phyloP scores from a whole-genome alignment of 257 asterid species.

The Misopates orontium region DNA sequence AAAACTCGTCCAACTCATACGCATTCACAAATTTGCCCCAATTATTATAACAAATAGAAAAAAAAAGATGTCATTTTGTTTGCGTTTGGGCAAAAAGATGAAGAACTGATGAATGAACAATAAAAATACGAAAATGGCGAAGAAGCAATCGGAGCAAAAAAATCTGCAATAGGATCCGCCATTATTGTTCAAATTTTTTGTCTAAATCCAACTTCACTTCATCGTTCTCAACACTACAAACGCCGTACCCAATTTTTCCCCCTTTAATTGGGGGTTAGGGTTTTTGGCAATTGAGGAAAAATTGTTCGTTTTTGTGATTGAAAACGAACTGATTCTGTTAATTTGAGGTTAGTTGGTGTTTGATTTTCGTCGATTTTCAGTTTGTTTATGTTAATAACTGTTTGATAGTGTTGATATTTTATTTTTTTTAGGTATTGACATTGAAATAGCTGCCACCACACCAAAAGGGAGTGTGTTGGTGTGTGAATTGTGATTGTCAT shows the following conservation, averaged over 20 bases:
- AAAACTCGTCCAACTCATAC: no score
- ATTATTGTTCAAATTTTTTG: constrained; percentile 27
- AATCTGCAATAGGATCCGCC: constrained; percentile 16
- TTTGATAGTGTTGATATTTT: constrained; percentile 20
- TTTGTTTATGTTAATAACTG: constrained; percentile 4
- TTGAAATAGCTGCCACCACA: no score
- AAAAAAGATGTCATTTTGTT: no score
- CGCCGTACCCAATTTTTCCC: constrained; percentile 19
- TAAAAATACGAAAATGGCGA: no score
- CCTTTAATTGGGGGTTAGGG: constrained; percentile 37
- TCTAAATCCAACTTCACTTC: constrained; percentile 4
- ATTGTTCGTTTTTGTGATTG: background rate
- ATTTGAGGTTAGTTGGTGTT: constrained; percentile 33
- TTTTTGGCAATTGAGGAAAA: constrained; percentile 15
- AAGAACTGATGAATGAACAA: no score
- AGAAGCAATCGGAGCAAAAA: no score
- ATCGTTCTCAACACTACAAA: constrained; percentile 11
- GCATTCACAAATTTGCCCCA: no score
- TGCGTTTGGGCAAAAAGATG: no score
- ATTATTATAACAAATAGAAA: no score
- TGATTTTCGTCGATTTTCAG: background rate
- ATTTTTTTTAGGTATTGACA: constrained; percentile 28
- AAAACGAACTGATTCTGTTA: constrained; percentile 18
- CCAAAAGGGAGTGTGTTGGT: constrained; percentile 11
- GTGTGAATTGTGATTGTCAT: constrained; percentile 27